Conservation (phyloP, 345 rosid species). For the Citrus glauca region DNA sequence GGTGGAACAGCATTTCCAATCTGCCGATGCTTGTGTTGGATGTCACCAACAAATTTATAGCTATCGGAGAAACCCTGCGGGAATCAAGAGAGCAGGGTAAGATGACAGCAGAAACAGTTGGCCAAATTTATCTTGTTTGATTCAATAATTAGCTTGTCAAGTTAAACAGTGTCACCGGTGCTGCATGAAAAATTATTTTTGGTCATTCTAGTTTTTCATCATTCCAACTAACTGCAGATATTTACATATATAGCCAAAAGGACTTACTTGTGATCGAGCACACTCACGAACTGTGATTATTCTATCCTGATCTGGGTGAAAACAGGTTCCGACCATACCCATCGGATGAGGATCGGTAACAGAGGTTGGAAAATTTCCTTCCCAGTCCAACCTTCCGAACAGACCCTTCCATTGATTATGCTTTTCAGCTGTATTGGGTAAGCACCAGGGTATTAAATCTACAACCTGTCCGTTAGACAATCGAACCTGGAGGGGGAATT, state of each 20-base stretch:
- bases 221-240: not conserved
- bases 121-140: not conserved
- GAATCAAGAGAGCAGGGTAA: not conserved
- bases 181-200: no score
- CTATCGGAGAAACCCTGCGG: slow-evolving; percentile 47
- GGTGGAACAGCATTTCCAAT: slow-evolving; percentile 71
- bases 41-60: slow-evolving; percentile 43
- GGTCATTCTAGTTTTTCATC: not conserved
- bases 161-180: not conserved
- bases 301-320: slow-evolving; percentile 88
- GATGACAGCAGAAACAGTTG: not conserved
- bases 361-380: slow-evolving; percentile 91
- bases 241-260: not conserved
- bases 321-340: slow-evolving; percentile 97
- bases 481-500: slow-evolving; percentile 39
- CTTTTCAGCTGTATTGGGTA: slow-evolving; percentile 69
- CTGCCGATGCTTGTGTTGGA: slow-evolving; percentile 56
- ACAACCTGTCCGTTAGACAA: slow-evolving; percentile 62
- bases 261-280: slow-evolving; percentile 76
- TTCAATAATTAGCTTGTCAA: not conserved
- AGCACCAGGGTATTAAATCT: slow-evolving; percentile 73
- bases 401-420: slow-evolving; percentile 94
- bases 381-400: slow-evolving; percentile 86
- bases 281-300: slow-evolving; percentile 86
- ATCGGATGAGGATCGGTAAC: slow-evolving; percentile 87